A percentile compares a stretch with the other conserved stretches of the same genome.
phyloP scores from a whole-genome alignment of 2,329 filamentous ascomycete genomes.

The Nannizziopsis arthrosporioides region DNA sequence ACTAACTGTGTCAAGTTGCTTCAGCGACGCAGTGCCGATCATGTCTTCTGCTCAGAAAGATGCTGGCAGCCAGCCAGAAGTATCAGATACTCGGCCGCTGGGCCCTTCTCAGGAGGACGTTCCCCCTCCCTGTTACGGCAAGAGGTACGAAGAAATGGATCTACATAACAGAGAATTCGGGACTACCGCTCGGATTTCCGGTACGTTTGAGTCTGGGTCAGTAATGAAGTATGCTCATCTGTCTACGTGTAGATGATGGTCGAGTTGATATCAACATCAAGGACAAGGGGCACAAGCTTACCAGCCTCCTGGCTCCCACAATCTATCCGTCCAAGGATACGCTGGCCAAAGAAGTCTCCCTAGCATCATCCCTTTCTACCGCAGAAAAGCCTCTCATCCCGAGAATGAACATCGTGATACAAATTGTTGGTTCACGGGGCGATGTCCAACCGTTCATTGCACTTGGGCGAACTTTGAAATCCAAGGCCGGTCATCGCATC shows the following conservation, averaged over 20 bases:
- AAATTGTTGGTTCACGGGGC: slow-evolving; percentile 62
- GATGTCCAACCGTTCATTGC: slow-evolving; percentile 68
- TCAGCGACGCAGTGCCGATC: neutral
- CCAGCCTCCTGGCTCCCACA: slow-evolving; percentile 55
- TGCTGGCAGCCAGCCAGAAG: neutral
- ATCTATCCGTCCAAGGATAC: slow-evolving; percentile 41
- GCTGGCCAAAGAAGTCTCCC: slow-evolving; percentile 6
- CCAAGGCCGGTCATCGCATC: slow-evolving; percentile 57
- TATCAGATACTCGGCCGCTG: neutral
- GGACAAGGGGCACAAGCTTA: slow-evolving; percentile 54
- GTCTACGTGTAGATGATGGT: slow-evolving; percentile 49
- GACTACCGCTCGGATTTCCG: slow-evolving; percentile 49
- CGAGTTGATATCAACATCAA: slow-evolving; percentile 71
- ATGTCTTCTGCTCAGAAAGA: slow-evolving; percentile 1
- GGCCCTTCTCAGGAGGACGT: slow-evolving; percentile 14
- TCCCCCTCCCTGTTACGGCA: slow-evolving; percentile 19
- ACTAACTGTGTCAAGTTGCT: too few species aligned
- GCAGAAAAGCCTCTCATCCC: slow-evolving; percentile 48
- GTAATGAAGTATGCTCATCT: neutral
- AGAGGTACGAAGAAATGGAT: slow-evolving; percentile 49
- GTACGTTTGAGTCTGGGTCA: slow-evolving; percentile 23
- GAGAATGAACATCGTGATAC: slow-evolving; percentile 58
- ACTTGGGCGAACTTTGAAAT: slow-evolving; percentile 52
- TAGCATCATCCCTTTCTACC: slow-evolving; percentile 57
- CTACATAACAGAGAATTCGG: slow-evolving; percentile 53